These are phyloP conservation scores for Schizochytrium sp. DNA, from an alignment of 108 stramenopile genomes.

Conservation along the genomic window DNA sequence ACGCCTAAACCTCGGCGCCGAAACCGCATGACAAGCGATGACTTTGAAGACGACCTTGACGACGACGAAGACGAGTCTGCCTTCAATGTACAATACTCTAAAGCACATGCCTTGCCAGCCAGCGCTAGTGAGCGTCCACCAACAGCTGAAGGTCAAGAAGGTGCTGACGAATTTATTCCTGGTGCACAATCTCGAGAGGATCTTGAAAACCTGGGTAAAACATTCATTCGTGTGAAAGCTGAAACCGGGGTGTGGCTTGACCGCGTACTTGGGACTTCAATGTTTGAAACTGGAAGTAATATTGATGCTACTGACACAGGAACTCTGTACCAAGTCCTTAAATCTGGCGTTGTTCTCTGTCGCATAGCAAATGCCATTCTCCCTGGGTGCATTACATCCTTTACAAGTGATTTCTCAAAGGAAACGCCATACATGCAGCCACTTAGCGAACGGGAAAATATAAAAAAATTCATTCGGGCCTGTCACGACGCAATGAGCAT, in stretches of 20 bases:
- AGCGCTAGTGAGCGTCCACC: not conserved
- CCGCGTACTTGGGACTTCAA: not conserved
- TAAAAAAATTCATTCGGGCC: slow-evolving; percentile 50
- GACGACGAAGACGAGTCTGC: slow-evolving; percentile 23
- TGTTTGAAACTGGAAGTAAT: not conserved
- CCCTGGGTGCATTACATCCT: slow-evolving; percentile 41
- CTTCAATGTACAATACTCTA: slow-evolving; percentile 27
- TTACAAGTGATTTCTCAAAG: not conserved
- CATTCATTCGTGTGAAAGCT: slow-evolving; percentile 20
- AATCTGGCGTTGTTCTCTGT: slow-evolving; percentile 51
- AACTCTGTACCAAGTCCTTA: slow-evolving; percentile 36
- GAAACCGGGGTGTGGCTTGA: slow-evolving; percentile 41
- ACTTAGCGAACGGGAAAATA: slow-evolving; percentile 25
- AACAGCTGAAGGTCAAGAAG: not conserved
- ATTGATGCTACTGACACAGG: slow-evolving; percentile 40
- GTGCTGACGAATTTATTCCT: not conserved
- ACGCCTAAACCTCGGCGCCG: not conserved
- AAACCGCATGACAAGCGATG: not conserved
- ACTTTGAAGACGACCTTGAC: slow-evolving; percentile 34
- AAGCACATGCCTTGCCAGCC: not conserved
- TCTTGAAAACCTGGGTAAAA: slow-evolving; percentile 48
- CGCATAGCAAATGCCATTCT: slow-evolving; percentile 8
- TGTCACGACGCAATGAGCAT: slow-evolving; percentile 59
- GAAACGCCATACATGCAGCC: slow-evolving; percentile 18
- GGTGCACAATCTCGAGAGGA: slow-evolving; percentile 40